Evolutionary conservation across 192 early-diverging fungal species (phyloP).

Genomic region (Coemansia sp.): DNA sequence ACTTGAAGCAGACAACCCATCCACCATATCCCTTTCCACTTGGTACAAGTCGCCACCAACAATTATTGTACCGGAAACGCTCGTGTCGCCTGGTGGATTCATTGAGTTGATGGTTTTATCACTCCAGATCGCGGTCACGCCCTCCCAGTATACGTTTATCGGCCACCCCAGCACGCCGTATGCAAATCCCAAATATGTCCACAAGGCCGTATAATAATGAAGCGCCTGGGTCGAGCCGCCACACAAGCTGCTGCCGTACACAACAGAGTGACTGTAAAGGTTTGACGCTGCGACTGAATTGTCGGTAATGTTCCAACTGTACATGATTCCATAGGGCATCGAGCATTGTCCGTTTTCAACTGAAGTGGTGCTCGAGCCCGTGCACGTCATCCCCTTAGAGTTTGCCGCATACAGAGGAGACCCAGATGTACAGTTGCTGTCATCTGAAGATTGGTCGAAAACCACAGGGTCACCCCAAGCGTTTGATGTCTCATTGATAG

Average conservation of each 20-base stretch:
- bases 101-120: not conserved
- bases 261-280: constrained; percentile 18
- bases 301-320: not conserved
- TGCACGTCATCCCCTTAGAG: not conserved
- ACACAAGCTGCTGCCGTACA: constrained; percentile 9
- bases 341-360: not conserved
- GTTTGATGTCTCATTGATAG: not conserved
- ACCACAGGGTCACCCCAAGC: not conserved
- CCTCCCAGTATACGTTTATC: not conserved
- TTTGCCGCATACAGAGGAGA: not conserved
- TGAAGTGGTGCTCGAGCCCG: not conserved
- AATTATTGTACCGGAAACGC: not conserved
- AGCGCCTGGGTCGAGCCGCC: not conserved
- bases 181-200: constrained; percentile 15
- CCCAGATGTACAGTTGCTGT: not conserved
- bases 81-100: not conserved
- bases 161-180: not conserved
- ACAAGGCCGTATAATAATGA: constrained; percentile 26
- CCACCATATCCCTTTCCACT: not conserved
- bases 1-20: too few relatives aligned
- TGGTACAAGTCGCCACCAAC: constrained; percentile 10
- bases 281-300: not conserved
- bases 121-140: not conserved
- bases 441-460: not conserved
- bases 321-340: constrained; percentile 14